A percentile compares a stretch with the other conserved stretches of the same genome.
Evolutionary conservation across 371 early-diverging fungal species (phyloP).

Genomic region (Actinomortierella wolfii): DNA sequence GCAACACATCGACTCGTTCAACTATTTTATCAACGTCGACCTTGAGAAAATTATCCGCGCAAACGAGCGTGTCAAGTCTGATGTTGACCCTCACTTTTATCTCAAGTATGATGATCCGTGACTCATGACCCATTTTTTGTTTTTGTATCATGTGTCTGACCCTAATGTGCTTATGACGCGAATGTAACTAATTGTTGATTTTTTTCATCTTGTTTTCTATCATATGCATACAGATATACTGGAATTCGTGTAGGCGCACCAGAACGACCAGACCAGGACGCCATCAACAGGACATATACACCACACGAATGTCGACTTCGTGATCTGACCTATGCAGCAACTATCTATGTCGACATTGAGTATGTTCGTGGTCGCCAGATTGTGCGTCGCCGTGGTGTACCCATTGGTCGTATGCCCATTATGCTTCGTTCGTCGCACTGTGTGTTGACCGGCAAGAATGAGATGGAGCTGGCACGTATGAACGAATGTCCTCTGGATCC

Average conservation of each 20-base stretch:
- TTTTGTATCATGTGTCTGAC: too few relatives aligned
- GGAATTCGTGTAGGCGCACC: conserved; percentile 92
- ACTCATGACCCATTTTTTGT: too few relatives aligned
- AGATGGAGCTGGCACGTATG: conserved; percentile 83
- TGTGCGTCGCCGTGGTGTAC: conserved; percentile 84
- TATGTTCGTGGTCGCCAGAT: conserved; percentile 93
- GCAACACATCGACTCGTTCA: conserved; percentile 99
- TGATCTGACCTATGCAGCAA: conserved; percentile 98
- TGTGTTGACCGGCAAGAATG: conserved; percentile 78
- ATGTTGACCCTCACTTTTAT: conserved; percentile 98
- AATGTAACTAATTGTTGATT: neutral
- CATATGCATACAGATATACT: conserved; percentile 70
- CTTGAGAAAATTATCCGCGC: conserved; percentile 95
- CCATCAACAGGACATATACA: conserved; percentile 77
- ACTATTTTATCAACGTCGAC: conserved; percentile 98
- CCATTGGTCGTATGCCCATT: conserved; percentile 98
- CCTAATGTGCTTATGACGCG: neutral
- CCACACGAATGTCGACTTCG: conserved; percentile 99
- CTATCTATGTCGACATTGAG: conserved; percentile 97
- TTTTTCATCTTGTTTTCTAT: neutral
- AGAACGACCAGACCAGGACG: conserved; percentile 80
- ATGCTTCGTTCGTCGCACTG: conserved; percentile 97
- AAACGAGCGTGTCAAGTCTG: conserved; percentile 95
- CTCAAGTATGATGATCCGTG: conserved; percentile 69
- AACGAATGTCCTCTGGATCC: conserved; percentile 99